Evolutionary conservation across 352 stramenopile species (phyloP).

Genomic region (Globisporangium alternatum): DNA sequence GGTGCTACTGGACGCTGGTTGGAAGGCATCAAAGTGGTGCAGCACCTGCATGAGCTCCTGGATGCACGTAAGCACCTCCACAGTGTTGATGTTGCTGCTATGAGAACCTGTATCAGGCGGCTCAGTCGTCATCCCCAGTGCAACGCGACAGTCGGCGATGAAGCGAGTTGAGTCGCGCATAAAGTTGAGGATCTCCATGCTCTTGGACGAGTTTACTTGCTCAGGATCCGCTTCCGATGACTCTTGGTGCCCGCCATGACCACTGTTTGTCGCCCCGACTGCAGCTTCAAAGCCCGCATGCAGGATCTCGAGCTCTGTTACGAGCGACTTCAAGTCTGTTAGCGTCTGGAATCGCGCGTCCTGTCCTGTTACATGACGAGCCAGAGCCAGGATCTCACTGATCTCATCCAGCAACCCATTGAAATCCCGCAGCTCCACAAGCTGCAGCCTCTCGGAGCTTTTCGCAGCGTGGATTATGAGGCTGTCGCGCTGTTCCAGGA

Average conservation of each 20-base stretch:
- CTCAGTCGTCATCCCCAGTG: slow-evolving; percentile 8
- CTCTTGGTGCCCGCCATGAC: neutral
- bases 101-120: neutral
- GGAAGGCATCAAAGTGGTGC: slow-evolving; percentile 32
- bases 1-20: slow-evolving; percentile 11
- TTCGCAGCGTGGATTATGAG: slow-evolving; percentile 1
- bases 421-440: slow-evolving; percentile 8
- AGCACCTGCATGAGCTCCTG: slow-evolving; percentile 44
- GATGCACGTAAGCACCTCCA: slow-evolving; percentile 29
- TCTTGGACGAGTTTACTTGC: slow-evolving; percentile 17
- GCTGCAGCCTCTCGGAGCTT: neutral
- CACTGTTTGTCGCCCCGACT: neutral
- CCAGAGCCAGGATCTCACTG: neutral
- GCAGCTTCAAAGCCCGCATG: neutral
- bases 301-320: neutral
- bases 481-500: slow-evolving; percentile 1
- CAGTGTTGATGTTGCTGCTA: neutral
- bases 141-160: slow-evolving; percentile 22
- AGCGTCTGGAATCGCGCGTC: slow-evolving; percentile 4
- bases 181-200: slow-evolving; percentile 21
- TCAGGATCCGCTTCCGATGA: neutral
- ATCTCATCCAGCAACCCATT: neutral
- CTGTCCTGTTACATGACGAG: neutral
- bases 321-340: slow-evolving; percentile 9
- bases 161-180: slow-evolving; percentile 25